Evolutionary conservation across 176 grass and related monocot genomes (phyloP).

Genomic region (Miscanthus lutarioriparius): DNA sequence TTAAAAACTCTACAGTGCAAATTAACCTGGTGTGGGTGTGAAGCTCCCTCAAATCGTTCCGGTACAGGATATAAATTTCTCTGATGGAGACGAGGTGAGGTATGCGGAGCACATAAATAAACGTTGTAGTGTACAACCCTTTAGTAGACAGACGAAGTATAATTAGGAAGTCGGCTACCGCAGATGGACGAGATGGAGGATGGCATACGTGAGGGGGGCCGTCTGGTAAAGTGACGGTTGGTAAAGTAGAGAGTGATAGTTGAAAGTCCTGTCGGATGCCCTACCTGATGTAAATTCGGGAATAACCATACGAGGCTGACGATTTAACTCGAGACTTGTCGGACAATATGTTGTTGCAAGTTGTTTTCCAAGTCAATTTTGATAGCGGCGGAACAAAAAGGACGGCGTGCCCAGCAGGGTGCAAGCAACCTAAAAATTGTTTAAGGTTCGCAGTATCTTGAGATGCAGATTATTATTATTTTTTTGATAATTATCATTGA

Average conservation of each 20-base stretch:
- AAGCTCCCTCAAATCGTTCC: too few relatives aligned
- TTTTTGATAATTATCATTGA: too few relatives aligned
- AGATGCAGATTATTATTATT: neutral
- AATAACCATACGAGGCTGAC: neutral
- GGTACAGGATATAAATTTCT: neutral
- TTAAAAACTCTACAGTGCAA: neutral
- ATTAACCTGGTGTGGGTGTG: neutral
- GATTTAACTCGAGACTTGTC: neutral
- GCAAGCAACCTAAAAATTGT: neutral
- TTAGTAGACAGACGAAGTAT: too few relatives aligned
- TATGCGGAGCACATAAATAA: neutral
- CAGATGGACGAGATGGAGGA: too few relatives aligned
- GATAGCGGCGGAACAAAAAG: neutral
- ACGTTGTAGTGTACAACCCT: too few relatives aligned
- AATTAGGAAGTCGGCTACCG: too few relatives aligned
- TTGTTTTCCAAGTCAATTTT: neutral
- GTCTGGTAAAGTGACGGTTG: too few relatives aligned
- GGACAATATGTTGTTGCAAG: neutral
- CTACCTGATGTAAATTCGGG: neutral
- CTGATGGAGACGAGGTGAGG: neutral
- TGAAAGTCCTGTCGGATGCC: too few relatives aligned
- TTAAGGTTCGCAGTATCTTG: neutral
- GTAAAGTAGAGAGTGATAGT: too few relatives aligned
- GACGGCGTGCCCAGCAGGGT: neutral
- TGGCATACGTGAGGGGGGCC: too few relatives aligned